Percentiles rank a stretch among this genome's conserved stretches.
Evolutionary conservation across 1,139 yeast species (phyloP).

Genomic region (Magnusiomyces sp.): DNA sequence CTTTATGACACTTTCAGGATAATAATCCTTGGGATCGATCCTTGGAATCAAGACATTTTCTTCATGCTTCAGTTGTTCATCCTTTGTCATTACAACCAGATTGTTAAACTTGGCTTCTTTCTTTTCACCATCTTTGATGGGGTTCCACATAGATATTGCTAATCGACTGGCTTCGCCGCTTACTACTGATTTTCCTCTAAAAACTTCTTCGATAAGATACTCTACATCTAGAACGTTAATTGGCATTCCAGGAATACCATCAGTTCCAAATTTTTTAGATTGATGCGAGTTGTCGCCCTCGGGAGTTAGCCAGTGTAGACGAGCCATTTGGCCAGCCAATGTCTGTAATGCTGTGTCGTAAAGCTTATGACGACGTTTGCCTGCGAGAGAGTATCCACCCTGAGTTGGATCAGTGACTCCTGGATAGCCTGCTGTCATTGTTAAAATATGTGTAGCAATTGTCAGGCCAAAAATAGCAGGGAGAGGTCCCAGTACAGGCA

Average conservation of each 20-base stretch:
- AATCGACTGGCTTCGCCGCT: slow-evolving; percentile 77
- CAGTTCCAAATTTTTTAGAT: no score
- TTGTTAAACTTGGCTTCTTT: slow-evolving; percentile 47
- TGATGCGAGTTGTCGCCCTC: no score
- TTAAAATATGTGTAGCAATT: slow-evolving; percentile 73
- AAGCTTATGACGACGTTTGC: slow-evolving; percentile 76
- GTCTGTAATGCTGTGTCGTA: slow-evolving; percentile 79
- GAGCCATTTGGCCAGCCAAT: slow-evolving; percentile 76
- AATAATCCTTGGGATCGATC: slow-evolving; percentile 53
- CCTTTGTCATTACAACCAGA: slow-evolving; percentile 79
- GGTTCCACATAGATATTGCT: slow-evolving; percentile 79
- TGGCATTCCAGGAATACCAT: slow-evolving; percentile 41
- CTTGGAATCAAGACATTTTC: slow-evolving; percentile 59
- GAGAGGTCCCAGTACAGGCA: slow-evolving; percentile 93
- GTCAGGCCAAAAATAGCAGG: slow-evolving; percentile 94
- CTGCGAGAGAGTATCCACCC: slow-evolving; percentile 51
- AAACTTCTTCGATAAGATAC: slow-evolving; percentile 85
- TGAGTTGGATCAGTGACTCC: slow-evolving; percentile 51
- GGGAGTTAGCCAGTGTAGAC: slow-evolving; percentile 54
- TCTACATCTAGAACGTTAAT: slow-evolving; percentile 65
- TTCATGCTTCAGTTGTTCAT: slow-evolving; percentile 78
- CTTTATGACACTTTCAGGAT: slow-evolving; percentile 50
- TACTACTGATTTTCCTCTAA: slow-evolving; percentile 82
- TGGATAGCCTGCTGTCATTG: slow-evolving; percentile 67
- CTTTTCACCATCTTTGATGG: slow-evolving; percentile 34